Conservation (phyloP, 1,284 basidiomycete species). For the Singerocomus rubriflavus region DNA sequence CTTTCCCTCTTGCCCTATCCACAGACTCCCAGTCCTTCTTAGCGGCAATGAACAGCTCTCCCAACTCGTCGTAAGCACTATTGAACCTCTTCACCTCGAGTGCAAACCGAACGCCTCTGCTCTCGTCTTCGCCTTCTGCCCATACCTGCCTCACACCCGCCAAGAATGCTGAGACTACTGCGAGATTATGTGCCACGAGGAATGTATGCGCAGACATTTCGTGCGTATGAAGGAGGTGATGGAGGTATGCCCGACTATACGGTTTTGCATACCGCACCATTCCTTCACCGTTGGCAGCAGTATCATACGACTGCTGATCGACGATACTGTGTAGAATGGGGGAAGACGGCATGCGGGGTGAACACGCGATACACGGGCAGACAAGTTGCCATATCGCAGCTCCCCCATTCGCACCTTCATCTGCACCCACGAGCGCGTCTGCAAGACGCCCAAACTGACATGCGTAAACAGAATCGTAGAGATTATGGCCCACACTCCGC, state of each 20-base stretch:
- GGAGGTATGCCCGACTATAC: constrained; percentile 70
- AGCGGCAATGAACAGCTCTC: constrained; percentile 50
- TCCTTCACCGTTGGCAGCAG: neutral
- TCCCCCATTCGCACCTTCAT: neutral
- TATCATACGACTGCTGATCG: constrained; percentile 34
- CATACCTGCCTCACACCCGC: constrained; percentile 50
- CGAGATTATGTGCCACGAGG: constrained; percentile 70
- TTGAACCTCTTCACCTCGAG: constrained; percentile 52
- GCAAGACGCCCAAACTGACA: constrained; percentile 58
- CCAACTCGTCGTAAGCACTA: constrained; percentile 47
- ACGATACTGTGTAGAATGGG: constrained; percentile 48
- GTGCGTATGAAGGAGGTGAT: constrained; percentile 81
- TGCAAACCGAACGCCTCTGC: constrained; percentile 34
- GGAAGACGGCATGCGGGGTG: constrained; percentile 42
- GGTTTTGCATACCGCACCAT: constrained; percentile 25
- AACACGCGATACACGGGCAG: constrained; percentile 65
- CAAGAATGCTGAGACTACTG: constrained; percentile 64
- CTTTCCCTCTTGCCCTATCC: constrained; percentile 39
- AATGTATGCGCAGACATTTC: constrained; percentile 81
- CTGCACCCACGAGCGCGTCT: constrained; percentile 36
- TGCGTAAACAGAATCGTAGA: constrained; percentile 58
- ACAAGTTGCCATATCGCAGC: constrained; percentile 13
- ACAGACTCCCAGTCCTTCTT: constrained; percentile 57
- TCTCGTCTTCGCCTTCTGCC: constrained; percentile 3
- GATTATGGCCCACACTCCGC: constrained; percentile 61